Evolutionary conservation across 2,329 filamentous ascomycete species (phyloP), one percentile per base, ranked within the genome.

Genomic region (Verticillium dahliae): DNA sequence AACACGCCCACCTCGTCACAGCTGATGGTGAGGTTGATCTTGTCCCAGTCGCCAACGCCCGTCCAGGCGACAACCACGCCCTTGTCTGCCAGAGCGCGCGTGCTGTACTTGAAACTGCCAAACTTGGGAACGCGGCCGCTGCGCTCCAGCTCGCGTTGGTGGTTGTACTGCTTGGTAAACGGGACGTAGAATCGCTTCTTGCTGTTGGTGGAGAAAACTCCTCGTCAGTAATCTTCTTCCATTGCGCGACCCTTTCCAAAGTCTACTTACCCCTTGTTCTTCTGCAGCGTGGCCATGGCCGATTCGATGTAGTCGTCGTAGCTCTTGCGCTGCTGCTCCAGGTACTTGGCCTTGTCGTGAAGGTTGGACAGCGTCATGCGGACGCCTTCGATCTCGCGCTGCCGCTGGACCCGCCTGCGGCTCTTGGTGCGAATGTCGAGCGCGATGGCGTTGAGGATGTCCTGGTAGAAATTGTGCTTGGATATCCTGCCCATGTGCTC

Each of bases 261-360:
- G 58, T 37, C 15, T 57, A 75, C 84, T 73, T 82, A 89, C 85
- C 90, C 93, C 77, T 97, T 97, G 76, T 97, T 96, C 77, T 91
- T 97, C 75, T 98, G 95, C 62, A 99, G 81, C 4, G 96, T 99
- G 63, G 93, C 84, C 91, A 99, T 97, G 57, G 95, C 94, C 75
- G 97, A 93, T 78, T 99, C 96, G 71, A 99, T 97, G 76, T 99
- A 99, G 78, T 99, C 92, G 73, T 99, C 97, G 78, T 99, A 99
- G 66, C 89, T 95, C 81, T 97, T 97, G 63, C 96, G 86, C 77
- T 99, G 95, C 68, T 92, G 90, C 72, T 99, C 95, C 10, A 99
- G 84, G 76, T 96, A 99, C 66, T 87, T 85, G 41, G 94, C 93
- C 78, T 99, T 95, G 68, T 92, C 87, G 74, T 91, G 88, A 64